Percentiles rank a stretch among this genome's conserved stretches.
phyloP scores from a whole-genome alignment of 1,284 basidiomycete genomes.

The Trichosporon sp. region DNA sequence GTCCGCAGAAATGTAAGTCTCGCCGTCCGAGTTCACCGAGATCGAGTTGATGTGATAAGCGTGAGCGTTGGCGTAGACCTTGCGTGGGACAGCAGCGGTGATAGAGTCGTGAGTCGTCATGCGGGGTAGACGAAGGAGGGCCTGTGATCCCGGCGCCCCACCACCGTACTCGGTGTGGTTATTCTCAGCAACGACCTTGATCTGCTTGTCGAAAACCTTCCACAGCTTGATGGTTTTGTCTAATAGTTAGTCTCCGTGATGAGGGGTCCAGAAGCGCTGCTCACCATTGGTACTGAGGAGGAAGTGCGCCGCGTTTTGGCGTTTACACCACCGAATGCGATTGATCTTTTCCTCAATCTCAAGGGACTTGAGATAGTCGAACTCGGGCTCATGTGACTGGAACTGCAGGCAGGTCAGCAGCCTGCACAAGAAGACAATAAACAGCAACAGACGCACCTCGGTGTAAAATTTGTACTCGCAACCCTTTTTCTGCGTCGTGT shows the following conservation, averaged over 20 bases:
- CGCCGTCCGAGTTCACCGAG: constrained; percentile 97
- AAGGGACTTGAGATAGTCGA: constrained; percentile 98
- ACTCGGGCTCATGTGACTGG: constrained; percentile 99
- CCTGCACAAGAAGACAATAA: background rate
- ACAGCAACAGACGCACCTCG: constrained; percentile 54
- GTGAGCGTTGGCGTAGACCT: constrained; percentile 98
- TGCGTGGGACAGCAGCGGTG: constrained; percentile 95
- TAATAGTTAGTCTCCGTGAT: constrained; percentile 43
- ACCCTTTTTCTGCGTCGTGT: constrained; percentile 78
- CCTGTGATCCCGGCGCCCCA: constrained; percentile 56
- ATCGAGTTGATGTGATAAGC: constrained; percentile 99
- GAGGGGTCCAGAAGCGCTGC: constrained; percentile 19
- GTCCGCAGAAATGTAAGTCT: constrained; percentile 98
- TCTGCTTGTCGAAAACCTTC: constrained; percentile 98
- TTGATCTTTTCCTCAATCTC: constrained; percentile 99
- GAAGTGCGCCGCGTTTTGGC: constrained; percentile 97
- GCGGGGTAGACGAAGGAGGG: constrained; percentile 71
- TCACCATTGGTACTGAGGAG: constrained; percentile 92
- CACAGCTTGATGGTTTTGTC: constrained; percentile 99
- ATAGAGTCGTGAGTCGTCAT: constrained; percentile 96
- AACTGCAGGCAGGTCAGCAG: constrained; percentile 48
- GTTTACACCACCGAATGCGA: constrained; percentile 99
- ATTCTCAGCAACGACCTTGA: constrained; percentile 94
- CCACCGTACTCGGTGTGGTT: constrained; percentile 72
- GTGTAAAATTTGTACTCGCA: constrained; percentile 99